phyloP scores from a whole-genome alignment of 148 eudicot species.

The Diospyros kaki region DNA sequence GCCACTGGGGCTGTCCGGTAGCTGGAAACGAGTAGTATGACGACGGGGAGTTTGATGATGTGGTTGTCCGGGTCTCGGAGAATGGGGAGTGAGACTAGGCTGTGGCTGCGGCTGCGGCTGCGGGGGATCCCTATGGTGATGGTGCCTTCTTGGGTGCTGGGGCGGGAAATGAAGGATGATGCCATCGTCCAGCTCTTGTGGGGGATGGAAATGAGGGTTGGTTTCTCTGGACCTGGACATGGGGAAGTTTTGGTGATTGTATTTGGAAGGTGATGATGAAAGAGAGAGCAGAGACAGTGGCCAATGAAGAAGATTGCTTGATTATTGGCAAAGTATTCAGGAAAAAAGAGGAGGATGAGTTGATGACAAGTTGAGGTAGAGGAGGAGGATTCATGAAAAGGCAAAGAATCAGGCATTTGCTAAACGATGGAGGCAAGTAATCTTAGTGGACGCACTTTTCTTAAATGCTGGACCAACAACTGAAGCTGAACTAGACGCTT shows the following conservation, averaged over 20 bases:
- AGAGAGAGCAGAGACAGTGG: not conserved
- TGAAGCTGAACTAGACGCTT: not conserved
- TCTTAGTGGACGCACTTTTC: conserved; percentile 23
- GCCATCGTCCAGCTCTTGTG: conserved; percentile 14
- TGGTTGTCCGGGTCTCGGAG: no score
- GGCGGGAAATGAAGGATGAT: not conserved
- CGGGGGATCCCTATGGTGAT: no score
- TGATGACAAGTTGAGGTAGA: conserved; percentile 12
- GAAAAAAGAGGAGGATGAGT: conserved; percentile 8
- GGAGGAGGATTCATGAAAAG: conserved; percentile 34
- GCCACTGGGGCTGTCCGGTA: no score
- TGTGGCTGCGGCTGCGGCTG: no score
- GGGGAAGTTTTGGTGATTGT: not conserved
- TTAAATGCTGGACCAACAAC: not conserved
- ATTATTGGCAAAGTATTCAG: no score
- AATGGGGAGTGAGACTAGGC: no score
- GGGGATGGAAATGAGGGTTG: conserved; percentile 56
- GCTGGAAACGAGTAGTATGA: no score
- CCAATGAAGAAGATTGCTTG: not conserved
- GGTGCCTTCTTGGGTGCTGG: not conserved
- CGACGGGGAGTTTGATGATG: no score
- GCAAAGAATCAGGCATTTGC: conserved; percentile 55
- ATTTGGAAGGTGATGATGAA: not conserved
- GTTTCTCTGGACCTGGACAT: conserved; percentile 51
- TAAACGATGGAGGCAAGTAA: conserved; percentile 61